Evolutionary conservation across 1,284 basidiomycete genomes (phyloP), one percentile per base, ranked within the genome.

Genomic region (Mrakiaceae sp.): DNA sequence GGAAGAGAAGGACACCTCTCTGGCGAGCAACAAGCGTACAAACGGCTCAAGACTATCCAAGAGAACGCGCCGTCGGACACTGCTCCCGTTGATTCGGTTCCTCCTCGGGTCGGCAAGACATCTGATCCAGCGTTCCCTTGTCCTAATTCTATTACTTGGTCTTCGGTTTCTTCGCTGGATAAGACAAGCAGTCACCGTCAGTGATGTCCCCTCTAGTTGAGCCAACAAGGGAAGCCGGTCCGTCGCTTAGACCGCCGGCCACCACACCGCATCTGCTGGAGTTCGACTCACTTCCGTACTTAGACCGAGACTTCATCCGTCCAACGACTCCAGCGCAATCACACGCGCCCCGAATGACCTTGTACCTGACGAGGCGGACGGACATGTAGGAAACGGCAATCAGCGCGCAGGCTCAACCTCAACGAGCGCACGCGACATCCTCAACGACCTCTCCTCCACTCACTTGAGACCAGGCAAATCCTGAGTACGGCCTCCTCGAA

Each of bases 401-500:
- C 7, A 27, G 27, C 27, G 27, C 27, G 27, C 27, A 1, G 27
- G 27, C 27, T 27, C 27, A 27, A 27, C 27, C 27, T 27, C 27
- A 27, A 27, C 27, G 27, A 27, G 27, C 27, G 27, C 27, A 27
- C 27, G 27, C 27, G 27, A 27, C 27, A 54, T 12, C n/a, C 27
- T 54, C 27, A 16, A 8, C 42, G 52, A 27, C 14, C 52, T n/a
- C 14, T 54, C 42, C 39, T 39, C 51, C 44, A 79, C 88, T 67
- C 74, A 95, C 93, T 88, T 84, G 47, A 96, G 88, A 83, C 94
- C 93, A 49, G 94, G 94, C 74, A 98, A 82, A 85, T 98, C 96
- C 80, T 98, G 94, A 3, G 93, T 87, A 78, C 93, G 84, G 7
- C 96, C 96, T 11, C 96, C 96, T 72, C 94, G 81, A 27, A 98